These are phyloP conservation scores for Fusarium zealandicum DNA, from an alignment of 2,329 filamentous ascomycete species.

Conservation along the genomic window DNA sequence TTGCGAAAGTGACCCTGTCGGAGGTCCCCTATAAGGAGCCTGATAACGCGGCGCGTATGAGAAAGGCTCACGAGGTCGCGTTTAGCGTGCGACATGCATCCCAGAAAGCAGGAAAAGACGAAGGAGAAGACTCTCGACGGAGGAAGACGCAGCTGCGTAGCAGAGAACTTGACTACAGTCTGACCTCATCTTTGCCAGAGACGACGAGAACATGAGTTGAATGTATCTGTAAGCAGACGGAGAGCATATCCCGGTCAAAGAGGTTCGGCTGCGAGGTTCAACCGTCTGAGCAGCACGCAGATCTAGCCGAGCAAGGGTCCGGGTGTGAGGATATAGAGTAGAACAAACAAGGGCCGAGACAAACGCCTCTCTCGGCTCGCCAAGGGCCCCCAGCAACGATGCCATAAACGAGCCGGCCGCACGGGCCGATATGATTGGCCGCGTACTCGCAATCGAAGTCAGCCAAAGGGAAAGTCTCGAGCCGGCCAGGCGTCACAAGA, in stretches of 20 bases:
- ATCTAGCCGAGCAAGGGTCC: constrained; percentile 32
- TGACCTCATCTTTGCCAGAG: constrained; percentile 17
- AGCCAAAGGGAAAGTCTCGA: constrained; percentile 27
- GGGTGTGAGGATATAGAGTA: constrained; percentile 31
- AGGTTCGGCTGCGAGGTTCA: too few relatives aligned
- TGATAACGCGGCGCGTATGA: constrained; percentile 33
- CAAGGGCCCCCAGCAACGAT: constrained; percentile 30
- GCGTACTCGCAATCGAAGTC: constrained; percentile 33
- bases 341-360: constrained; percentile 36
- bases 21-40: constrained; percentile 9
- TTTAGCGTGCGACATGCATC: constrained; percentile 35
- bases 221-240: neutral
- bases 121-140: constrained; percentile 2
- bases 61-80: constrained; percentile 38
- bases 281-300: neutral
- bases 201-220: too few relatives aligned
- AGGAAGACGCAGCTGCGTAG: constrained; percentile 5
- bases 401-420: constrained; percentile 19
- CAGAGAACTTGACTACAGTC: constrained; percentile 23
- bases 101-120: constrained; percentile 8
- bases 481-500: constrained; percentile 40
- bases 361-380: constrained; percentile 37
- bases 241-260: too few relatives aligned
- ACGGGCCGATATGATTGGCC: constrained; percentile 36
- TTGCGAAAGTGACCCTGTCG: constrained; percentile 21